phyloP scores from a whole-genome alignment of 2,329 filamentous ascomycete species.

The Apiospora pterosperma region DNA sequence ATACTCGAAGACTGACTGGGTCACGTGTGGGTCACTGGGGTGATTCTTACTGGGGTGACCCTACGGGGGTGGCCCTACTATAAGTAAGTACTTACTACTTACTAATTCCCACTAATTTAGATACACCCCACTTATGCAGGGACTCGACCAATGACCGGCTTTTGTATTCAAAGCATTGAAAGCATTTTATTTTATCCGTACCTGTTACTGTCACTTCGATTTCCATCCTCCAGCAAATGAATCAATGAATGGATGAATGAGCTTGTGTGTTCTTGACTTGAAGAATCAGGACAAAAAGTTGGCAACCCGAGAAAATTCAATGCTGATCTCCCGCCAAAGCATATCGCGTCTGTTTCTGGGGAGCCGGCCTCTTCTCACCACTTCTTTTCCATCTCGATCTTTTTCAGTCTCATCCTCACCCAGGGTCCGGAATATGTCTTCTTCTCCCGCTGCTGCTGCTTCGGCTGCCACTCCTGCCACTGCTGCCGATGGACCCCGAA shows the following conservation, averaged over 20 bases:
- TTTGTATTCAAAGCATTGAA: background rate
- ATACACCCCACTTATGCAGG: background rate
- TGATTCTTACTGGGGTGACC: no score
- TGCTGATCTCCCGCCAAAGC: conserved; percentile 3
- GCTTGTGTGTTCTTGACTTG: background rate
- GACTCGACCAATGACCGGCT: background rate
- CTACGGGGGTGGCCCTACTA: no score
- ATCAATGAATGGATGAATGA: background rate
- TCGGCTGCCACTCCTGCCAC: background rate
- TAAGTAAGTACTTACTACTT: background rate
- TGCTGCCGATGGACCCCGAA: background rate
- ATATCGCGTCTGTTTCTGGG: conserved; percentile 2
- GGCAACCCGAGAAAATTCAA: background rate
- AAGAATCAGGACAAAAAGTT: background rate
- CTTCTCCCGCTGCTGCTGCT: background rate
- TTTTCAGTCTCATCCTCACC: background rate
- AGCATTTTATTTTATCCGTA: conserved; percentile 3
- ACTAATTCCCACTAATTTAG: background rate
- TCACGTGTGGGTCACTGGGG: no score
- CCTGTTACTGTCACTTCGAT: background rate
- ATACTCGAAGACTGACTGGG: no score
- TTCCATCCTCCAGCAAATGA: background rate
- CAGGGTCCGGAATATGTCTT: background rate
- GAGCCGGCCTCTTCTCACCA: conserved; percentile 7
- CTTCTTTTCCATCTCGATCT: background rate